A percentile compares a stretch with the other conserved stretches of the same genome.
These are phyloP conservation scores for Aureobasidium pullulans DNA, from an alignment of 2,329 filamentous ascomycete species.

Conservation along the genomic window DNA sequence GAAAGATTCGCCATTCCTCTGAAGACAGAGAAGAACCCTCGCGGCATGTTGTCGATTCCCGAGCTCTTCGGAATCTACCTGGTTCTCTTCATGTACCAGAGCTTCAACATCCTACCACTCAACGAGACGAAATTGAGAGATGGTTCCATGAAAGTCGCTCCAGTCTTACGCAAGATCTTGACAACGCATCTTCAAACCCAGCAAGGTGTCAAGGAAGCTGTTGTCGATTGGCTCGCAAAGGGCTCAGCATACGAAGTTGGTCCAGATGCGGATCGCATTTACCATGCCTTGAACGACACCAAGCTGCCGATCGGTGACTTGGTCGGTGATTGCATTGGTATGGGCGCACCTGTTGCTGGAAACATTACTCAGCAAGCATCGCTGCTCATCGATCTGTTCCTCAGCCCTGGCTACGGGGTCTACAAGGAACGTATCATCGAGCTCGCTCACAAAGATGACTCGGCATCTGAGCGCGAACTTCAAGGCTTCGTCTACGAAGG, in stretches of 20 bases:
- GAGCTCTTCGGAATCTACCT: constrained; percentile 41
- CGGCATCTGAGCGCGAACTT: constrained; percentile 38
- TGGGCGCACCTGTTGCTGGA: constrained; percentile 43
- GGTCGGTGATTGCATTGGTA: constrained; percentile 44
- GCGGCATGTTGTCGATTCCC: constrained; percentile 44
- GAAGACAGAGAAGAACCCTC: constrained; percentile 54
- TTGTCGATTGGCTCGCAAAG: constrained; percentile 43
- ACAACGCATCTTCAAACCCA: constrained; percentile 41
- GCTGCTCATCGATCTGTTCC: constrained; percentile 46
- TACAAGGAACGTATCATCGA: constrained; percentile 47
- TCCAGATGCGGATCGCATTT: constrained; percentile 44
- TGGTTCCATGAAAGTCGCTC: constrained; percentile 34
- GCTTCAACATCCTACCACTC: constrained; percentile 45
- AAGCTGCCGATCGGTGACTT: constrained; percentile 42
- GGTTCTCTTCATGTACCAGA: constrained; percentile 44
- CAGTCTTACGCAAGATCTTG: constrained; percentile 34
- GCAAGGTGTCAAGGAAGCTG: constrained; percentile 32
- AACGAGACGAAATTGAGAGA: constrained; percentile 45
- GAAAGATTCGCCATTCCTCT: constrained; percentile 60
- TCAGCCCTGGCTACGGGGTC: constrained; percentile 42
- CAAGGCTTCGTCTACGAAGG: constrained; percentile 49
- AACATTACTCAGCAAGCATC: constrained; percentile 48
- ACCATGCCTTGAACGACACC: constrained; percentile 41
- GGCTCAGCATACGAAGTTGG: constrained; percentile 44
- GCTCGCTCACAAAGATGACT: constrained; percentile 39